A percentile compares a stretch with the other conserved stretches of the same genome.
These are phyloP conservation scores for Sindora glabra DNA, from an alignment of 306 rosid species.

Conservation along the genomic window DNA sequence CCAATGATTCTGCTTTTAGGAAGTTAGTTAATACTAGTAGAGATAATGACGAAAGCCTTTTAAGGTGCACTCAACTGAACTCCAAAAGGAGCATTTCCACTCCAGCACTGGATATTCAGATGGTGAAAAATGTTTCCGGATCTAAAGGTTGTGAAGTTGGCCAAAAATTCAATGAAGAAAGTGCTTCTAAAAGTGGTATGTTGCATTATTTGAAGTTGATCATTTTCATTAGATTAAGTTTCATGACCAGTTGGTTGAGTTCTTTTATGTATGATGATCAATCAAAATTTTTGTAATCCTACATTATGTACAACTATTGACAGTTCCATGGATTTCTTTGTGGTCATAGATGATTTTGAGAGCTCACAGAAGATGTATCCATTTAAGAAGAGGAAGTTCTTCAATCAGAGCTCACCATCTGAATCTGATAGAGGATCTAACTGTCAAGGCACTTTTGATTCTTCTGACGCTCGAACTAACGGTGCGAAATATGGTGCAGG, in stretches of 20 bases:
- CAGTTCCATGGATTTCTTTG: constrained; percentile 4
- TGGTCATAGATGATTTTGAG: constrained; percentile 36
- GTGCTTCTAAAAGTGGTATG: constrained; percentile 19
- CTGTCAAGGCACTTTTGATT: constrained; percentile 33
- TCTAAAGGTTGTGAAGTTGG: constrained; percentile 12
- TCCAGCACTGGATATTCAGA: constrained; percentile 9
- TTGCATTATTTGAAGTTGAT: background rate
- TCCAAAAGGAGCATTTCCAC: constrained; percentile 20
- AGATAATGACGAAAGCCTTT: constrained; percentile 58
- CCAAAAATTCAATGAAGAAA: constrained; percentile 13
- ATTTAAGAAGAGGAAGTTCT: constrained; percentile 71
- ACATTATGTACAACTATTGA: background rate
- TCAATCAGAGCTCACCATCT: constrained; percentile 33
- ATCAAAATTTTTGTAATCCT: background rate
- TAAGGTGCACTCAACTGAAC: constrained; percentile 18
- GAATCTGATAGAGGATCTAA: constrained; percentile 42
- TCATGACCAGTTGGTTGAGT: background rate
- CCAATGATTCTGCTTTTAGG: constrained; percentile 5
- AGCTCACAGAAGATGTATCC: constrained; percentile 58
- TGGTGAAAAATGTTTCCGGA: constrained; percentile 11
- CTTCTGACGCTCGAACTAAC: constrained; percentile 31
- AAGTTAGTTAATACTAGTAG: constrained; percentile 35
- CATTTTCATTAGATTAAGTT: background rate
- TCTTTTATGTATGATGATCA: background rate
- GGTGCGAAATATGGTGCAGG: constrained; percentile 35